Percentiles rank a stretch among this genome's conserved stretches.
These are phyloP conservation scores for Dactylorhiza incarnata DNA, from an alignment of 106 monocot species.

Conservation along the genomic window DNA sequence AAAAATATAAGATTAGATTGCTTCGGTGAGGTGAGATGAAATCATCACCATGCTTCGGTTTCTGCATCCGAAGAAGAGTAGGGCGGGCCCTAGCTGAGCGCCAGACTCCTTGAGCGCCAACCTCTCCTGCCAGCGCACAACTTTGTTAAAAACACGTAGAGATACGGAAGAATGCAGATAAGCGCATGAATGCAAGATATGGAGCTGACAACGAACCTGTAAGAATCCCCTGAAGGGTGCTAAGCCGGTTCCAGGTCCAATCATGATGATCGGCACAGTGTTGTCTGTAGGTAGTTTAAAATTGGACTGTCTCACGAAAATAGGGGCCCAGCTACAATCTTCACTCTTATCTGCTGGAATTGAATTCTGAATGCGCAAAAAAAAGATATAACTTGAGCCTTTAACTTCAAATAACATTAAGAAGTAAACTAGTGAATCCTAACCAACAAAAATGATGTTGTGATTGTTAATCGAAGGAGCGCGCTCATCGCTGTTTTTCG, in stretches of 20 bases:
- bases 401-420: neutral
- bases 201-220: slow-evolving; percentile 39
- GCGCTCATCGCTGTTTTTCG: too few relatives aligned
- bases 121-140: slow-evolving; percentile 32
- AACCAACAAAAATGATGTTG: too few relatives aligned
- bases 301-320: slow-evolving; percentile 83
- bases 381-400: neutral
- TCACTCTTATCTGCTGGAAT: slow-evolving; percentile 37
- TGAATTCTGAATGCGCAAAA: slow-evolving; percentile 33
- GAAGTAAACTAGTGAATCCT: neutral
- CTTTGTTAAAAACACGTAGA: neutral
- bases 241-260: slow-evolving; percentile 87
- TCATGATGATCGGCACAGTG: slow-evolving; percentile 76
- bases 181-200: neutral
- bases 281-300: slow-evolving; percentile 77
- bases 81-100: slow-evolving; percentile 34
- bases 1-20: neutral
- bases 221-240: slow-evolving; percentile 94
- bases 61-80: slow-evolving; percentile 67
- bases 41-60: slow-evolving; percentile 44
- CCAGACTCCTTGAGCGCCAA: slow-evolving; percentile 44
- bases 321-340: slow-evolving; percentile 75
- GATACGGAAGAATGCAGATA: too few relatives aligned
- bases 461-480: too few relatives aligned
- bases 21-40: neutral